Evolutionary conservation across 1,284 basidiomycete species (phyloP).

Genomic region (Moesziomyces aphidis): DNA sequence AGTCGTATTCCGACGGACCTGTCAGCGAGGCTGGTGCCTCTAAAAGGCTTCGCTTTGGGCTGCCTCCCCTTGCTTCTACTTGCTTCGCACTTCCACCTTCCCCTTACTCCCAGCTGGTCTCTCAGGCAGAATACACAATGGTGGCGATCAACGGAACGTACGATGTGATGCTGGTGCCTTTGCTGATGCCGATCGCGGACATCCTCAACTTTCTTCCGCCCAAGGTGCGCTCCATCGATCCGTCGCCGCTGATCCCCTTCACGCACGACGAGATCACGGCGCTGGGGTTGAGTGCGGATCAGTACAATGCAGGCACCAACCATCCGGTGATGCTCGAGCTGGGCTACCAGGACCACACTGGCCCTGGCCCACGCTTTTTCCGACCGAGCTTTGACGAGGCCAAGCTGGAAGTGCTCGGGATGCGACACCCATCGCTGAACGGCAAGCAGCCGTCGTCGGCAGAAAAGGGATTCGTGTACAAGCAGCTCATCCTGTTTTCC

Average conservation of each 20-base stretch:
- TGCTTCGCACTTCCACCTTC: neutral
- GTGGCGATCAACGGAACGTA: conserved; percentile 48
- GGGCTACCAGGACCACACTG: conserved; percentile 43
- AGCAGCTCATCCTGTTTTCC: conserved; percentile 45
- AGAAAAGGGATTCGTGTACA: conserved; percentile 39
- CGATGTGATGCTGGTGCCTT: conserved; percentile 47
- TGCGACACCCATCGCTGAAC: conserved; percentile 35
- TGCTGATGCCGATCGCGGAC: conserved; percentile 37
- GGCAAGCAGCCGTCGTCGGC: conserved; percentile 26
- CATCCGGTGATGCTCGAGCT: conserved; percentile 50
- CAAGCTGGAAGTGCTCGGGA: conserved; percentile 44
- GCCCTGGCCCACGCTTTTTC: conserved; percentile 42
- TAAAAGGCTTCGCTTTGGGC: too few species aligned
- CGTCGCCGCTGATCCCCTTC: conserved; percentile 41
- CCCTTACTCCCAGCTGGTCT: neutral
- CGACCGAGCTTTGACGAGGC: conserved; percentile 47
- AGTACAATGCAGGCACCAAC: conserved; percentile 28
- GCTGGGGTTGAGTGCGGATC: conserved; percentile 18
- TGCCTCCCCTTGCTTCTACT: neutral
- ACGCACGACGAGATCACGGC: conserved; percentile 25
- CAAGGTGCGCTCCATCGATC: conserved; percentile 30
- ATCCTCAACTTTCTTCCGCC: conserved; percentile 48
- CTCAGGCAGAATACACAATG: conserved; percentile 17
- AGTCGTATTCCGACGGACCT: conserved; percentile 4
- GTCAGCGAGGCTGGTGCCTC: neutral